Evolutionary conservation across 78 protist genomes (phyloP).

Genomic region (Dictyostelium citrinum): DNA sequence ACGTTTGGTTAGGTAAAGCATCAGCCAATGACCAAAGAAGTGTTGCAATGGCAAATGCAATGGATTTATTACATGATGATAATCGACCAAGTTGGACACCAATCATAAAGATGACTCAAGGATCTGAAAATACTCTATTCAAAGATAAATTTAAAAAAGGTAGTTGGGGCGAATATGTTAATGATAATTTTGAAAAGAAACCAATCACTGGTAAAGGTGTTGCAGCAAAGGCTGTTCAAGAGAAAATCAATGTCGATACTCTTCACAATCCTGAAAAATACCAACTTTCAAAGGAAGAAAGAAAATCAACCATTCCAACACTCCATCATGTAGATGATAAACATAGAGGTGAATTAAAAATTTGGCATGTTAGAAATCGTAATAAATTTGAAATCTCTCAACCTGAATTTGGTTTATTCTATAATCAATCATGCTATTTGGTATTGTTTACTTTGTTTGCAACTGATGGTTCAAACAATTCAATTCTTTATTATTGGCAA

Average conservation of each 20-base stretch:
- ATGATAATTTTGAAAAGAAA: neutral
- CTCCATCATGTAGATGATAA: neutral
- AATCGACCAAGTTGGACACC: slow-evolving; percentile 27
- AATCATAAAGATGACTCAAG: slow-evolving; percentile 16
- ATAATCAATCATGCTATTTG: slow-evolving; percentile 11
- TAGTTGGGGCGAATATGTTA: slow-evolving; percentile 14
- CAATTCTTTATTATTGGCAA: slow-evolving; percentile 22
- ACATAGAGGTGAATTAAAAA: slow-evolving; percentile 8
- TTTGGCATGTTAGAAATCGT: slow-evolving; percentile 16
- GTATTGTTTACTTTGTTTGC: slow-evolving; percentile 5
- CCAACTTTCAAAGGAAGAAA: neutral
- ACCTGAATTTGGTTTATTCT: slow-evolving; percentile 30
- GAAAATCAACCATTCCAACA: slow-evolving; percentile 19
- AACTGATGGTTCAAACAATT: neutral
- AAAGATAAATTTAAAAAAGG: slow-evolving; percentile 37
- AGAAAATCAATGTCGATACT: slow-evolving; percentile 21
- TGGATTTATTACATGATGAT: slow-evolving; percentile 16
- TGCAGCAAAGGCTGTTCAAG: neutral
- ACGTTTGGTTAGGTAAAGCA: slow-evolving; percentile 13
- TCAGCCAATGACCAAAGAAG: neutral
- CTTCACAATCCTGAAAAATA: slow-evolving; percentile 44
- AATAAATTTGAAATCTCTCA: neutral
- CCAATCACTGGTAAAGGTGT: slow-evolving; percentile 19
- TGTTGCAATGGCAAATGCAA: neutral
- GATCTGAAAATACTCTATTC: slow-evolving; percentile 1